A percentile compares a stretch with the other conserved stretches of the same genome.
Conservation (phyloP, 176 grass and related monocot genomes). For the Rhynchospora tenuis region DNA sequence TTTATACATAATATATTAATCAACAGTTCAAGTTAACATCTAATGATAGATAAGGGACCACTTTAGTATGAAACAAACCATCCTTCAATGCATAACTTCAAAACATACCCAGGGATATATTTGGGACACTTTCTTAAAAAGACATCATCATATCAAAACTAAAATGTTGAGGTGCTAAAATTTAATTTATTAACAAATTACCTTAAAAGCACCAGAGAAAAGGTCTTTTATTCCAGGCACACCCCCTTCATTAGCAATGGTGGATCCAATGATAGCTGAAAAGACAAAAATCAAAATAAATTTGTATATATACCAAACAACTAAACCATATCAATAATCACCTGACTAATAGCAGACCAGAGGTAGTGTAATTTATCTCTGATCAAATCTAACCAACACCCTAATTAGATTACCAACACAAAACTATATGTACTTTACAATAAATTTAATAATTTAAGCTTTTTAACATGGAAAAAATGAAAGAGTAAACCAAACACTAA, state of each 20-base stretch:
- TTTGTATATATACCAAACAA: background rate
- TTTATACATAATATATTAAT: background rate
- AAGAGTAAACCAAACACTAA: background rate
- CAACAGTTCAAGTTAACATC: background rate
- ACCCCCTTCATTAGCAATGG: slow-evolving; percentile 13
- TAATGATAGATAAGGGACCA: background rate
- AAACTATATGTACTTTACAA: background rate
- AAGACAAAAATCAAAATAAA: slow-evolving; percentile 7
- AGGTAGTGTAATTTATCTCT: background rate
- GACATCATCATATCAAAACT: background rate
- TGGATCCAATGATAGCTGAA: slow-evolving; percentile 30
- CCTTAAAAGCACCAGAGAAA: slow-evolving; percentile 43
- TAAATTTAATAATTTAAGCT: background rate
- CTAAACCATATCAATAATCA: background rate
- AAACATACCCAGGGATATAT: background rate
- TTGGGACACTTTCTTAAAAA: background rate
- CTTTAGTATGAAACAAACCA: background rate
- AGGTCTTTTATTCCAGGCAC: slow-evolving; percentile 18
- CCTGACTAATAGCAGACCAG: background rate
- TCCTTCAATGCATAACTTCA: background rate
- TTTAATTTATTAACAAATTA: background rate
- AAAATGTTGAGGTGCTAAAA: background rate
- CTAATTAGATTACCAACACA: background rate
- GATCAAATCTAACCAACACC: background rate
- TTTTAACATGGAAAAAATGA: background rate